Percentiles rank a stretch among this genome's conserved stretches.
phyloP scores from a whole-genome alignment of 495 filamentous ascomycete genomes.

The Lasiosphaeria hispida region DNA sequence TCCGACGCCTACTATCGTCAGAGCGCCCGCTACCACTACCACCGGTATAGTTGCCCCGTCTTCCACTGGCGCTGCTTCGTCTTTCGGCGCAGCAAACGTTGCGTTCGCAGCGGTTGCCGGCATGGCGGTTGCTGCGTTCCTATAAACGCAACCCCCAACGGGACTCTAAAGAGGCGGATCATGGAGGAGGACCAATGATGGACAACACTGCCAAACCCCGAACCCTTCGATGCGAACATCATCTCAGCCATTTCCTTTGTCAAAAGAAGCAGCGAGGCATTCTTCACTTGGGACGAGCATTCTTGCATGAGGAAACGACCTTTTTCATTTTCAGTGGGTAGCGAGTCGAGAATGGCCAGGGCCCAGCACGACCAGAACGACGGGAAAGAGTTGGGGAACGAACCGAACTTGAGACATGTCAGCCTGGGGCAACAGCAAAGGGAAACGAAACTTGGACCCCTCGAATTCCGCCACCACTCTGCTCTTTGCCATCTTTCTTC shows the following conservation, averaged over 20 bases:
- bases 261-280: conserved; percentile 15
- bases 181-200: neutral
- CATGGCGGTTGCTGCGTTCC: conserved; percentile 43
- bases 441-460: too few relatives aligned
- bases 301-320: conserved; percentile 6
- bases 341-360: neutral
- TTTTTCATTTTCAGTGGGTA: neutral
- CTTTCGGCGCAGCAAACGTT: conserved; percentile 36
- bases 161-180: conserved; percentile 1
- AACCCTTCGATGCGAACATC: conserved; percentile 47
- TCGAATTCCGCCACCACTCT: too few relatives aligned
- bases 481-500: too few relatives aligned
- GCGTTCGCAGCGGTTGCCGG: conserved; percentile 45
- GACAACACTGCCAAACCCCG: conserved; percentile 22
- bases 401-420: too few relatives aligned
- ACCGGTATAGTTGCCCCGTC: conserved; percentile 22
- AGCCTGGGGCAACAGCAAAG: too few relatives aligned
- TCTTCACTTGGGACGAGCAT: conserved; percentile 6
- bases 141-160: conserved; percentile 29
- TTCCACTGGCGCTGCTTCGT: conserved; percentile 29
- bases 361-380: too few relatives aligned
- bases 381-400: too few relatives aligned
- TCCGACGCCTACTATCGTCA: conserved; percentile 24
- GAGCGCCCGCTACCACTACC: conserved; percentile 23
- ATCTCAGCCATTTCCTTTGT: conserved; percentile 44